phyloP scores from a whole-genome alignment of 75 land plant genomes.

The Pinus taeda region DNA sequence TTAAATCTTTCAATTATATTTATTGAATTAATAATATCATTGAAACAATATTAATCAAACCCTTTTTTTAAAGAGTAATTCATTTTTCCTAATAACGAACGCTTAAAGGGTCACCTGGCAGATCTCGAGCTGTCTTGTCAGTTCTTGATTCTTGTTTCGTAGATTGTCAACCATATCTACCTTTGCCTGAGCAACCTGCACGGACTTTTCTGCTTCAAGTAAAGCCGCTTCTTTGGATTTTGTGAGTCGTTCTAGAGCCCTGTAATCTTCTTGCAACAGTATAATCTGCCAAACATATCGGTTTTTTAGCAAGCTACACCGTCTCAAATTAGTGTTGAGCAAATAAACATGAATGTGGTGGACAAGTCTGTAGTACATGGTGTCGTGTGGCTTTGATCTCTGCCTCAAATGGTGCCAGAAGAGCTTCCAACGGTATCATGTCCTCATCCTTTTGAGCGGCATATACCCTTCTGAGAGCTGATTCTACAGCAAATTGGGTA shows the following conservation, averaged over 20 bases:
- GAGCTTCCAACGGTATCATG: constrained; percentile 93
- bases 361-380: constrained; percentile 42
- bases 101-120: constrained; percentile 72
- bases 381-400: constrained; percentile 86
- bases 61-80: no score
- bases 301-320: no score
- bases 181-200: constrained; percentile 80
- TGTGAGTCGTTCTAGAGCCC: constrained; percentile 89
- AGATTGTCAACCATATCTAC: constrained; percentile 94
- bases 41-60: no score
- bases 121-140: constrained; percentile 96
- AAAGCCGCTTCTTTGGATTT: constrained; percentile 96
- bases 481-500: constrained; percentile 97
- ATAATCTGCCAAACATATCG: constrained; percentile 47
- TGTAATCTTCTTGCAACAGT: constrained; percentile 90
- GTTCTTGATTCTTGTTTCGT: constrained; percentile 90
- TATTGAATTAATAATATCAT: no score
- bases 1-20: no score
- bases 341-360: neutral
- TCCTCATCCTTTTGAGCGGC: constrained; percentile 98
- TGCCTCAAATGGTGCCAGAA: constrained; percentile 94
- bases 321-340: no score
- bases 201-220: constrained; percentile 92
- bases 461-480: constrained; percentile 90
- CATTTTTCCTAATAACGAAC: no score